Conservation (phyloP, 2,329 filamentous ascomycete genomes). For the Pleurostoma richardsiae region DNA sequence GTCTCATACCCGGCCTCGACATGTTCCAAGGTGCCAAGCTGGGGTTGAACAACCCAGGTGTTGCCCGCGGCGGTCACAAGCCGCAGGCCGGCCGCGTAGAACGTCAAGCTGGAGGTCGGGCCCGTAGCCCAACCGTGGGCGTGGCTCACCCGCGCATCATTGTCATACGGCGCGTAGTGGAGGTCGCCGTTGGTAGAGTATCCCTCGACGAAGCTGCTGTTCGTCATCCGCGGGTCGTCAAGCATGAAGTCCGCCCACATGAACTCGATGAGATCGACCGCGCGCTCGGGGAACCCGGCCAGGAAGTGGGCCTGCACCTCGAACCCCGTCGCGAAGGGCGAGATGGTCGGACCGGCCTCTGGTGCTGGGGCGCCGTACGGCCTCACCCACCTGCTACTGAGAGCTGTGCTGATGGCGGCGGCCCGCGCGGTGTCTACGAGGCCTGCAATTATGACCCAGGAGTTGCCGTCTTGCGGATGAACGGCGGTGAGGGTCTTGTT, state of each 20-base stretch:
- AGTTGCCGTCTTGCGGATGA: constrained; percentile 45
- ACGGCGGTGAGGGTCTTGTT: no score
- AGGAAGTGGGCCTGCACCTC: constrained; percentile 26
- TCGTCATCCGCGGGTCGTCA: constrained; percentile 7
- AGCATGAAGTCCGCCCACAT: constrained; percentile 32
- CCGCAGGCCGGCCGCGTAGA: constrained; percentile 3
- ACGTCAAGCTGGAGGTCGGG: constrained; percentile 2
- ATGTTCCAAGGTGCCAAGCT: constrained; percentile 1
- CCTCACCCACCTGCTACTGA: constrained; percentile 9
- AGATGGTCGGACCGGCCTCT: constrained; percentile 24
- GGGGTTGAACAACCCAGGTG: constrained; percentile 3
- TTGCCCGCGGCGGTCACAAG: constrained; percentile 2
- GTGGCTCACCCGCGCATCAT: constrained; percentile 4
- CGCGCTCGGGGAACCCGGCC: constrained; percentile 12
- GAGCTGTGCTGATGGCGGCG: constrained; percentile 13
- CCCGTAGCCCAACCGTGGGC: constrained; percentile 7
- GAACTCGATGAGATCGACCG: constrained; percentile 19
- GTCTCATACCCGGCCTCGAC: background rate
- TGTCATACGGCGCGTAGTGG: constrained; percentile 5
- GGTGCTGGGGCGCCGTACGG: constrained; percentile 12
- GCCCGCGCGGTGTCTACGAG: background rate
- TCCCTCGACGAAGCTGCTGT: constrained; percentile 5
- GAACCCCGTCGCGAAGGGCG: constrained; percentile 25
- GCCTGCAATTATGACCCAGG: constrained; percentile 9
- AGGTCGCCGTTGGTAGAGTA: constrained; percentile 5